Evolutionary conservation across 331 rosid genomes (phyloP).

Genomic region (Phaseolus coccineus): DNA sequence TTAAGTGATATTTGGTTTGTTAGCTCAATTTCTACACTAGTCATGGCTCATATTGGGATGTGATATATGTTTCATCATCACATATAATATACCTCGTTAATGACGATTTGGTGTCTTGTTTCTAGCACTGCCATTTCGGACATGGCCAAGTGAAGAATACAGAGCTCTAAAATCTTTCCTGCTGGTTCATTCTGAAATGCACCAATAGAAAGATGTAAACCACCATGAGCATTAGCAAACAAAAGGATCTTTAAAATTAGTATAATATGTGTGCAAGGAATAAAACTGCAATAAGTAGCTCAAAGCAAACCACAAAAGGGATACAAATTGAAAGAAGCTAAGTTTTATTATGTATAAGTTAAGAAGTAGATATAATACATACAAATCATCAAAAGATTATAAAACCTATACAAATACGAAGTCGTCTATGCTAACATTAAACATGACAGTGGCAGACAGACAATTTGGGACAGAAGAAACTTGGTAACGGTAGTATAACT

Average conservation of each 20-base stretch:
- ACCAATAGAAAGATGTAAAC: slow-evolving; percentile 32
- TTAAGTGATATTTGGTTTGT: not conserved
- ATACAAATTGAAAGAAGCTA: too few relatives aligned
- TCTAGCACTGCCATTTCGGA: slow-evolving; percentile 79
- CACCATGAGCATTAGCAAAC: slow-evolving; percentile 20
- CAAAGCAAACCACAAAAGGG: not conserved
- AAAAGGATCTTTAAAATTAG: slow-evolving; percentile 32
- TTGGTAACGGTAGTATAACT: slow-evolving; percentile 3
- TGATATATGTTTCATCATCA: not conserved
- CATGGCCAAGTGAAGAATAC: slow-evolving; percentile 96
- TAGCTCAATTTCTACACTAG: not conserved
- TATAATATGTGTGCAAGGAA: slow-evolving; percentile 30
- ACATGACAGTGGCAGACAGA: slow-evolving; percentile 7
- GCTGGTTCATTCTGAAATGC: slow-evolving; percentile 73
- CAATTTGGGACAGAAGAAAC: slow-evolving; percentile 8
- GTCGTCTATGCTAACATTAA: not conserved
- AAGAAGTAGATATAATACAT: not conserved
- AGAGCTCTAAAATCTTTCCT: slow-evolving; percentile 88
- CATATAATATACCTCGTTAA: slow-evolving; percentile 73
- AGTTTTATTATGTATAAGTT: slow-evolving; percentile 12
- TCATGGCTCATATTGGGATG: not conserved
- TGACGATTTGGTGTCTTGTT: slow-evolving; percentile 82
- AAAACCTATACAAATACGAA: not conserved
- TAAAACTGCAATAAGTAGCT: slow-evolving; percentile 17
- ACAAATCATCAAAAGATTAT: not conserved